A percentile compares a stretch with the other conserved stretches of the same genome.
Conservation (phyloP, 192 early-diverging fungal species). For the Coemansia sp. region DNA sequence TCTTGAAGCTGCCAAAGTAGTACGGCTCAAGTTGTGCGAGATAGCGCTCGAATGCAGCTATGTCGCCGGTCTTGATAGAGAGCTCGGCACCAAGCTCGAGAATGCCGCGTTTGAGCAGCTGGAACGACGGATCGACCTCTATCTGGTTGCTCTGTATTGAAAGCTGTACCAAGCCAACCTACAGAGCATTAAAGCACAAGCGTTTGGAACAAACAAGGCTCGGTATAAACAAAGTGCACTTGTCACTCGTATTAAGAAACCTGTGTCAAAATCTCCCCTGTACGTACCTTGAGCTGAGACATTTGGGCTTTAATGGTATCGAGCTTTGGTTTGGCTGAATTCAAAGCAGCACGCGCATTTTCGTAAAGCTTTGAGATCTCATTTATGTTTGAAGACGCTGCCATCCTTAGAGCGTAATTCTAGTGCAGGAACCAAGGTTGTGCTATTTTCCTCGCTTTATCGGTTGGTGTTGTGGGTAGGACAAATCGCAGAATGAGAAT, state of each 20-base stretch:
- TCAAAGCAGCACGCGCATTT: slow-evolving; percentile 34
- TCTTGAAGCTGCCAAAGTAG: slow-evolving; percentile 68
- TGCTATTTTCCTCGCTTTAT: background rate
- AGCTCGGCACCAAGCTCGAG: slow-evolving; percentile 90
- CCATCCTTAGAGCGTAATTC: slow-evolving; percentile 1
- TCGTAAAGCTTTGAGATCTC: slow-evolving; percentile 26
- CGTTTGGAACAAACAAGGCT: background rate
- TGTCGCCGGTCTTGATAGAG: slow-evolving; percentile 84
- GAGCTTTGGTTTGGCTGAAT: slow-evolving; percentile 43
- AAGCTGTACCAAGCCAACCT: slow-evolving; percentile 44
- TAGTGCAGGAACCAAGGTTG: background rate
- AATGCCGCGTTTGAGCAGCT: slow-evolving; percentile 51
- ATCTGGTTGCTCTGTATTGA: slow-evolving; percentile 34
- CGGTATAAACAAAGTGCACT: background rate
- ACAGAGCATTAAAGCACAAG: slow-evolving; percentile 9
- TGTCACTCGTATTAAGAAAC: background rate
- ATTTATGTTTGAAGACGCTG: slow-evolving; percentile 5
- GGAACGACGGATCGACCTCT: slow-evolving; percentile 32
- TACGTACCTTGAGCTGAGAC: slow-evolving; percentile 53
- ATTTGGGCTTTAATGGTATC: slow-evolving; percentile 35
- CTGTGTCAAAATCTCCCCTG: too few relatives aligned
- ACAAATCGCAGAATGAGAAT: background rate
- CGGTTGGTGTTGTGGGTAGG: background rate
- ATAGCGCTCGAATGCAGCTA: slow-evolving; percentile 94
- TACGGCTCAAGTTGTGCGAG: slow-evolving; percentile 89